phyloP scores from a whole-genome alignment of 306 rosid genomes.

The Cucurbita argyrosperma region DNA sequence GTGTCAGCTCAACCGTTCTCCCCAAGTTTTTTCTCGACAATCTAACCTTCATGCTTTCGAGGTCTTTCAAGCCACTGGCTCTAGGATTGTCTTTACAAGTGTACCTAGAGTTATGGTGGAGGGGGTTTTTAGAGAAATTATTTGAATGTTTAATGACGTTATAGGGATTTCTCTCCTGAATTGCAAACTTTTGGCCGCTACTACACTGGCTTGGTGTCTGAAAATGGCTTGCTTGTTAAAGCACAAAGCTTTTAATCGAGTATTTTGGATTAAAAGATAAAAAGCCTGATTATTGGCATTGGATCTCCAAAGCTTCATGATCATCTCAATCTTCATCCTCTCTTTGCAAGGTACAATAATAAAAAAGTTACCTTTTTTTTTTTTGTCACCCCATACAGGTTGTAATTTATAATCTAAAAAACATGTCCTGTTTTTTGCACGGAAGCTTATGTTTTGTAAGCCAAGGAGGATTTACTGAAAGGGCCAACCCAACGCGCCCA shows the following conservation, averaged over 20 bases:
- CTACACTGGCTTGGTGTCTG: slow-evolving; percentile 50
- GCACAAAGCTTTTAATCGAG: slow-evolving; percentile 48
- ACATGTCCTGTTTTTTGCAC: slow-evolving; percentile 3
- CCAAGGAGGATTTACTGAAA: slow-evolving; percentile 49
- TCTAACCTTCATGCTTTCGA: slow-evolving; percentile 47
- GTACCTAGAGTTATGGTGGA: slow-evolving; percentile 79
- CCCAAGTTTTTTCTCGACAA: slow-evolving; percentile 80
- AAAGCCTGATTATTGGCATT: slow-evolving; percentile 61
- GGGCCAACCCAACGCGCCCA: neutral
- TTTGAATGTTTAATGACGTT: slow-evolving; percentile 40
- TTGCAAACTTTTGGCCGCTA: slow-evolving; percentile 35
- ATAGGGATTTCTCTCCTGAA: slow-evolving; percentile 74
- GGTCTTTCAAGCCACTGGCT: slow-evolving; percentile 35
- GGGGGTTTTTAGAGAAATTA: slow-evolving; percentile 57
- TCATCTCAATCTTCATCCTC: slow-evolving; percentile 52
- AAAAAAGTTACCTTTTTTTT: too few relatives aligned
- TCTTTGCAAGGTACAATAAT: slow-evolving; percentile 48
- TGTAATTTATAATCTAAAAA: too few relatives aligned
- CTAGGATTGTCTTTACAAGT: slow-evolving; percentile 44
- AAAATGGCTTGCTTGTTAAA: slow-evolving; percentile 45
- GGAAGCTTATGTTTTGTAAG: slow-evolving; percentile 62
- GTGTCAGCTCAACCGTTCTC: slow-evolving; percentile 41
- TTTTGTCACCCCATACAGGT: too few relatives aligned
- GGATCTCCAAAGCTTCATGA: slow-evolving; percentile 50
- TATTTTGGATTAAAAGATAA: slow-evolving; percentile 58